A percentile compares a stretch with the other conserved stretches of the same genome.
phyloP scores from a whole-genome alignment of 2,329 filamentous ascomycete genomes.

The Monosporascus sp. region DNA sequence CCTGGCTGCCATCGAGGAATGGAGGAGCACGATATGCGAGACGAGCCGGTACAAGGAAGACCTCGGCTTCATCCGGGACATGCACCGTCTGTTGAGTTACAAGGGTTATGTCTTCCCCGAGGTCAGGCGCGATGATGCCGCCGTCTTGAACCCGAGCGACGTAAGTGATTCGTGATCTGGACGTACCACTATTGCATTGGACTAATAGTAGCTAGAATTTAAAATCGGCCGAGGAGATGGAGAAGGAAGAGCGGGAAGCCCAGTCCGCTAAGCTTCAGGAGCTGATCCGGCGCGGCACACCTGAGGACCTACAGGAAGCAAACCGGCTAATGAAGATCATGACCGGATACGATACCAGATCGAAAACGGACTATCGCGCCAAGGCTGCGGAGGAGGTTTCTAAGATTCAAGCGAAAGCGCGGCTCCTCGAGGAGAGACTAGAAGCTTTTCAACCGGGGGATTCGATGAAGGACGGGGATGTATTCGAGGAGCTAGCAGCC shows the following conservation, averaged over 20 bases:
- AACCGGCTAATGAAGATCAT: conserved; percentile 99
- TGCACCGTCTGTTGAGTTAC: conserved; percentile 92
- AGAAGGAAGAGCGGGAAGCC: conserved; percentile 89
- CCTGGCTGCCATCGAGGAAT: conserved; percentile 95
- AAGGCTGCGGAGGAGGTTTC: conserved; percentile 94
- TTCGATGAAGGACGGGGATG: conserved; percentile 62
- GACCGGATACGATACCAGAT: conserved; percentile 92
- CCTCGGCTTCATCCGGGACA: conserved; percentile 90
- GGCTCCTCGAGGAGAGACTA: conserved; percentile 85
- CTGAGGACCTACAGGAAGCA: conserved; percentile 91
- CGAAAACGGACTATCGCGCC: conserved; percentile 95
- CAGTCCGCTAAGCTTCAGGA: conserved; percentile 98
- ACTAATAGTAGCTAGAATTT: conserved; percentile 59
- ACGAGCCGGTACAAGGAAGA: conserved; percentile 98
- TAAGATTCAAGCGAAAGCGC: conserved; percentile 94
- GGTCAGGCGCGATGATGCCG: conserved; percentile 86
- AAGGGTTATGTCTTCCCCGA: conserved; percentile 97
- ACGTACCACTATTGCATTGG: too few relatives aligned
- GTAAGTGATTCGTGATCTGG: conserved; percentile 49
- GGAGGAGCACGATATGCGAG: conserved; percentile 96
- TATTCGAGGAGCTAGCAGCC: conserved; percentile 79
- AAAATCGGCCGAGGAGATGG: conserved; percentile 97
- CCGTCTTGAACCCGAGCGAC: conserved; percentile 93
- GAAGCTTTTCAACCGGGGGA: conserved; percentile 80
- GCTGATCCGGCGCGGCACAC: conserved; percentile 84